Conservation (phyloP, 345 rosid species). For the Murraya paniculata region DNA sequence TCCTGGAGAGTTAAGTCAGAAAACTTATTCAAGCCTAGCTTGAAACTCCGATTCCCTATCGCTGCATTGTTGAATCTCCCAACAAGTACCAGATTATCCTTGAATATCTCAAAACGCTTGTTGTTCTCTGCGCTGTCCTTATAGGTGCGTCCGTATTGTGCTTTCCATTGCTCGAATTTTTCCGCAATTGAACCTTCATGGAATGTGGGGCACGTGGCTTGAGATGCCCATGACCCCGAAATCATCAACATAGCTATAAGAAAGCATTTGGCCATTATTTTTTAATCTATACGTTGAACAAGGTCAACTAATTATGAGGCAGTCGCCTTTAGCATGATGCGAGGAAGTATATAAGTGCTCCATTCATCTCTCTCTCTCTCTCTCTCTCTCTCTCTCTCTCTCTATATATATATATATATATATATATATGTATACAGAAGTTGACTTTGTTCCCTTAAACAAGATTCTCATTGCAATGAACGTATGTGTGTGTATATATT, state of each 20-base stretch:
- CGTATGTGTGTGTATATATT: no score
- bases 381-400: no score
- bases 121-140: constrained; percentile 28
- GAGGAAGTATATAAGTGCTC: not conserved
- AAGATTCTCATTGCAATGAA: not conserved
- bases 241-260: not conserved
- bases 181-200: constrained; percentile 31
- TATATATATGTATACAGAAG: not conserved
- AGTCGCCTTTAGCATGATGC: not conserved
- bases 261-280: not conserved
- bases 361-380: not conserved
- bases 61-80: constrained; percentile 32
- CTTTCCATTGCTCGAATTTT: constrained; percentile 45
- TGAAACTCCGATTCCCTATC: constrained; percentile 13
- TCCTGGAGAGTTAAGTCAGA: constrained; percentile 30
- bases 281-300: not conserved
- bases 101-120: constrained; percentile 34
- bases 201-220: constrained; percentile 2
- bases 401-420: no score
- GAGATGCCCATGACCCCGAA: not conserved
- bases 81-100: constrained; percentile 38
- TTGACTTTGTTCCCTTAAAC: not conserved
- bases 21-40: constrained; percentile 28
- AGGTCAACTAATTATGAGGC: not conserved
- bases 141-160: constrained; percentile 31